These are phyloP conservation scores for Endocalyx cinctus DNA, from an alignment of 2,329 filamentous ascomycete species.

Conservation along the genomic window DNA sequence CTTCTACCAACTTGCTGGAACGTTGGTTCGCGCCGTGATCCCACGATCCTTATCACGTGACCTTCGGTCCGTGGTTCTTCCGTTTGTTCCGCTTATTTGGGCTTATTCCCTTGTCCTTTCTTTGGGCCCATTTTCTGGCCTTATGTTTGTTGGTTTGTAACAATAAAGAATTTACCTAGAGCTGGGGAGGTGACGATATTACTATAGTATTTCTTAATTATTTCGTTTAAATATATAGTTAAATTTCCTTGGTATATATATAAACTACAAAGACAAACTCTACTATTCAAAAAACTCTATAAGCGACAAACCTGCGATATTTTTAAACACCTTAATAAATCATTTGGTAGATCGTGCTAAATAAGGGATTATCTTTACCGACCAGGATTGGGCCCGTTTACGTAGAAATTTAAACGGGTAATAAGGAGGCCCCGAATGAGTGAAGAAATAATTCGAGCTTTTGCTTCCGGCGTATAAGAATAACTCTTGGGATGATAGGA, in stretches of 20 bases:
- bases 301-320: conserved; percentile 35
- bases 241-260: conserved; percentile 59
- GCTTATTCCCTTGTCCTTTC: no score
- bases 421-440: conserved; percentile 7
- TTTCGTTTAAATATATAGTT: conserved; percentile 56
- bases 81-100: no score
- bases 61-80: no score
- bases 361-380: conserved; percentile 47
- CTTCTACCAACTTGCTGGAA: no score
- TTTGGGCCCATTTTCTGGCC: no score
- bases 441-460: conserved; percentile 22
- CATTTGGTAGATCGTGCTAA: conserved; percentile 55
- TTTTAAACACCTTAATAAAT: conserved; percentile 48
- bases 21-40: no score
- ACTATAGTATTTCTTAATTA: conserved; percentile 45
- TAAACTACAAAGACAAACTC: conserved; percentile 57
- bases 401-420: conserved; percentile 18
- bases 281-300: conserved; percentile 57
- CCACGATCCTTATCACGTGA: no score
- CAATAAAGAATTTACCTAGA: conserved; percentile 41
- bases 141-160: no score
- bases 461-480: conserved; percentile 39
- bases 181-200: conserved; percentile 12
- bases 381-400: conserved; percentile 36
- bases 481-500: conserved; percentile 21